Conservation (phyloP, 2,329 filamentous ascomycete species). For the Clonostachys rhizophaga region DNA sequence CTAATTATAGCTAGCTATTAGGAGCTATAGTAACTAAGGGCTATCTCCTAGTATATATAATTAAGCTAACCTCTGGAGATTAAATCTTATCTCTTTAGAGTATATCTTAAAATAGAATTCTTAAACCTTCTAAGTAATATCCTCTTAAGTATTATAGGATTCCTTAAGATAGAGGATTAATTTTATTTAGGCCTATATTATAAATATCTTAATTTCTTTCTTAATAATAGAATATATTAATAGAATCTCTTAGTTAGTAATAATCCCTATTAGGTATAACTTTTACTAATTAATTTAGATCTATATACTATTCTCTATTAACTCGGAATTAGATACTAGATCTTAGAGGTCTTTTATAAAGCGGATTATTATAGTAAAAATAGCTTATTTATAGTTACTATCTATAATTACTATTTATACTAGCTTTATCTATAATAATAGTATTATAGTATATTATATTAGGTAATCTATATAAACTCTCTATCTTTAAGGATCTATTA, state of each 20-base stretch:
- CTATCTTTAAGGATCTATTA: neutral
- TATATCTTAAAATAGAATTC: too few species aligned
- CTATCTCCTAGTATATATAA: too few species aligned
- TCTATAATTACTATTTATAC: neutral
- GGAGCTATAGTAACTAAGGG: too few species aligned
- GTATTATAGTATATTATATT: neutral
- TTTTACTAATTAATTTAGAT: neutral
- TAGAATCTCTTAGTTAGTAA: neutral
- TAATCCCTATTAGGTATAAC: neutral
- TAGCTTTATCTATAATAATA: neutral
- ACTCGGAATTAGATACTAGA: neutral
- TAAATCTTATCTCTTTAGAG: too few species aligned
- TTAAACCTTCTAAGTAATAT: too few species aligned
- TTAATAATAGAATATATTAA: neutral
- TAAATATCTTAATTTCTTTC: neutral
- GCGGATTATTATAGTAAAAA: neutral
- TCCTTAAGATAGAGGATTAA: too few species aligned
- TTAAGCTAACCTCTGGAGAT: too few species aligned
- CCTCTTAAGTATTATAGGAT: too few species aligned
- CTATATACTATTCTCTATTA: neutral
- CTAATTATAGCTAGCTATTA: too few species aligned
- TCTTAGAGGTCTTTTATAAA: neutral
- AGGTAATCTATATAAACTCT: neutral
- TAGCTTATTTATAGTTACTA: neutral
- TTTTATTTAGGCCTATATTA: neutral